phyloP scores from a whole-genome alignment of 2,329 filamentous ascomycete genomes.

The Rhinocladiella similis region DNA sequence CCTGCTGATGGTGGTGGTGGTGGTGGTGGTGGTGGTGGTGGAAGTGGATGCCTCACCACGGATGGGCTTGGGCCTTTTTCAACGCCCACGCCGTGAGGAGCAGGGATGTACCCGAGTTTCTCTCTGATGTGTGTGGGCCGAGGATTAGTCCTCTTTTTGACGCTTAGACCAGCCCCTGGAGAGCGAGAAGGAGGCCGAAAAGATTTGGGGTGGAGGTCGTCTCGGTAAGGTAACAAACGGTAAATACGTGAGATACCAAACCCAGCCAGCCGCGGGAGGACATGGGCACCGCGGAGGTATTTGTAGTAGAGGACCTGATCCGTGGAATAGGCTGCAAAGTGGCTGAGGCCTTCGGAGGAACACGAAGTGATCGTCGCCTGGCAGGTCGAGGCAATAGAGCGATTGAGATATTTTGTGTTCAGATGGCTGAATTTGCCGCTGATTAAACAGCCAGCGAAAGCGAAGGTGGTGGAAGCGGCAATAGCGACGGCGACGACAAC shows the following conservation, averaged over 20 bases:
- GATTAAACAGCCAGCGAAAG: slow-evolving; percentile 8
- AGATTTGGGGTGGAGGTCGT: background rate
- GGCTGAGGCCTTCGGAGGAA: background rate
- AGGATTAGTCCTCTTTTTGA: background rate
- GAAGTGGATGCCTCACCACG: slow-evolving; percentile 13
- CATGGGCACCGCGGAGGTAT: background rate
- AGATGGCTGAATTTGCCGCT: slow-evolving; percentile 1
- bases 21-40: slow-evolving; percentile 11
- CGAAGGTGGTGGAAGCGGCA: slow-evolving; percentile 10
- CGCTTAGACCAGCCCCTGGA: background rate
- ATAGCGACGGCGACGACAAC: slow-evolving; percentile 6
- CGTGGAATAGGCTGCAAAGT: background rate
- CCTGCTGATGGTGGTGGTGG: background rate
- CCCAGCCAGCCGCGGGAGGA: background rate
- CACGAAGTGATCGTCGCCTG: background rate
- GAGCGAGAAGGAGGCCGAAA: background rate
- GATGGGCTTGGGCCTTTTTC: slow-evolving; percentile 8
- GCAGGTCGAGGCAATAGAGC: background rate
- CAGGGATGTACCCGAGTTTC: background rate
- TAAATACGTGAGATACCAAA: background rate
- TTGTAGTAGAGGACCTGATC: background rate
- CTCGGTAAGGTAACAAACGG: background rate
- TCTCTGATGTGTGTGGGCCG: background rate
- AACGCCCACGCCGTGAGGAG: slow-evolving; percentile 5
- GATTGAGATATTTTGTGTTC: too few species aligned